Evolutionary conservation across 2,329 filamentous ascomycete genomes (phyloP), one percentile per base, ranked within the genome.

Genomic region (Paecilomyces dactylethromorphus): DNA sequence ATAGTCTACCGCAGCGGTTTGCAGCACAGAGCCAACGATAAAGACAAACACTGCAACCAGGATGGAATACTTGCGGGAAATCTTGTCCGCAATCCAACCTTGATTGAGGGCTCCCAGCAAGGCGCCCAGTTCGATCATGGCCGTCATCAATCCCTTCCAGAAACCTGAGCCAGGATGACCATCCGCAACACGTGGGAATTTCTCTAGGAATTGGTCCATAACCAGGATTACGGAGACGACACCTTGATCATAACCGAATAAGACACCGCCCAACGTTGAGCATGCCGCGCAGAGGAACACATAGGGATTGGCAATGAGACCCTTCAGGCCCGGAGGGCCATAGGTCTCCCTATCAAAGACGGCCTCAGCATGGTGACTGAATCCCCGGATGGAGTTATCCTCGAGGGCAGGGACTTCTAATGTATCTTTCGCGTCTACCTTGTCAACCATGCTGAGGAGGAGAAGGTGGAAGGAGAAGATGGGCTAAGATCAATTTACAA

Each of bases 81-180:
- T 76, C 62, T 76, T 79, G 60, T 84, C 81, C 1, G 81, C 81
- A 35, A 82, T 74, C 71, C 76, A 83, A 3, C 78, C 78, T 58
- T 78, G 74, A 39, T 78, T 79, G 21, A 80, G 57, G 3, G 78
- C 77, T 56, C 78, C 75, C 3, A 77, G 55, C 18, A 82, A 68
- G 8, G 81, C 81, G n/a, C 81, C 81, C 21, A 83, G 63, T 60
- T 83, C 79, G 55, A 84, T 78, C 80, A 83, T 83, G 3, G 81
- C 81, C 8, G 81, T 83, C 71, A 83, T 72, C 61, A 77, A 59
- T n/a, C 75, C 75, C 59, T 77, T 77, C 67, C 71, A 75, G 59
- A 77, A 77, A 0, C 74, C 73, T 5, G 71, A 68, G 5, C 72
- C 72, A 7, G 69, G 64, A 10, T 75, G 72, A 6, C 68, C 68